phyloP scores from a whole-genome alignment of 31 red algal species.

The Asparagopsis taxiformis region DNA sequence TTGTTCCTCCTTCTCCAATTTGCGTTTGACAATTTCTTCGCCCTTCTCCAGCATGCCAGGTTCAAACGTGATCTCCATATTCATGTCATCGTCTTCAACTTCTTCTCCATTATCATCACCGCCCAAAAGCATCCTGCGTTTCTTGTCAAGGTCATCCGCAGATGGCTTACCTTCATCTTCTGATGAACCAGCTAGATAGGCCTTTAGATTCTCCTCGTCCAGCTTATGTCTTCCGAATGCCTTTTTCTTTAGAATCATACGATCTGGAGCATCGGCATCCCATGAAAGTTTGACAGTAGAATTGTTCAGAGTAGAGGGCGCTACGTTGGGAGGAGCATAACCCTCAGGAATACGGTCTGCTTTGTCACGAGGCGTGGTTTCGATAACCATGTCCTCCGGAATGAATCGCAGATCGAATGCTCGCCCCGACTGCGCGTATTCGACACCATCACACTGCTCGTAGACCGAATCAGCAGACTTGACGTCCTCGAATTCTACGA shows the following conservation, averaged over 20 bases:
- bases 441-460: constrained; percentile 82
- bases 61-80: constrained; percentile 73
- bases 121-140: constrained; percentile 11
- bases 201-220: constrained; percentile 80
- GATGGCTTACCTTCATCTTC: constrained; percentile 44
- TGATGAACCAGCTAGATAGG: constrained; percentile 78
- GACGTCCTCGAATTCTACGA: constrained; percentile 70
- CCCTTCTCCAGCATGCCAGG: constrained; percentile 70
- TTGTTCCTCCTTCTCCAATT: constrained; percentile 33
- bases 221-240: constrained; percentile 61
- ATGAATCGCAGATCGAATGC: constrained; percentile 93
- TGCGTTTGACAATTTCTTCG: constrained; percentile 55
- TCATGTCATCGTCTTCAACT: constrained; percentile 27
- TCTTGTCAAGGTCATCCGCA: constrained; percentile 13
- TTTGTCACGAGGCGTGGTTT: constrained; percentile 45
- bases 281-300: constrained; percentile 77
- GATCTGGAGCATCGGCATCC: constrained; percentile 82
- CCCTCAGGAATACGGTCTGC: constrained; percentile 56
- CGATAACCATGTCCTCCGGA: constrained; percentile 72
- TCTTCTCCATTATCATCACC: constrained; percentile 26
- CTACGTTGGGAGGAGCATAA: constrained; percentile 62
- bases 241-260: constrained; percentile 68
- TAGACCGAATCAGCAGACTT: constrained; percentile 73
- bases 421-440: constrained; percentile 66
- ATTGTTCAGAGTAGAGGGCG: constrained; percentile 68